These are phyloP conservation scores for Fusarium sp. DNA, from an alignment of 2,329 filamentous ascomycete genomes.

Conservation along the genomic window DNA sequence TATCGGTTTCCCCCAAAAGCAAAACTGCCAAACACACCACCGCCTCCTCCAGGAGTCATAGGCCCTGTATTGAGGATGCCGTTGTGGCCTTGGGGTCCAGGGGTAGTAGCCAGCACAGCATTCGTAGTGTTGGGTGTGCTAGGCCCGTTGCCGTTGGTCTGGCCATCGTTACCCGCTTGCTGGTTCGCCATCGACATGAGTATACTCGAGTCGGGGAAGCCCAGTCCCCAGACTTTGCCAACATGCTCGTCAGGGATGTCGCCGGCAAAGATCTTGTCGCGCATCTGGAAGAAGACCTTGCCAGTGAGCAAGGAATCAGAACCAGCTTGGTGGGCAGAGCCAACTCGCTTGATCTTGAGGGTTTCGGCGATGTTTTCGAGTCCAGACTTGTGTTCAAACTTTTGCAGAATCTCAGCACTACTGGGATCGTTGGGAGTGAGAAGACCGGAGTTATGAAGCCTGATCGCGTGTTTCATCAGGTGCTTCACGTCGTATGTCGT, in stretches of 20 bases:
- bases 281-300: slow-evolving; percentile 93
- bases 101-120: slow-evolving; percentile 61
- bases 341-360: slow-evolving; percentile 88
- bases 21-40: slow-evolving; percentile 81
- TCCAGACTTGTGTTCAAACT: slow-evolving; percentile 89
- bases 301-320: slow-evolving; percentile 94
- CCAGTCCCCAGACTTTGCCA: slow-evolving; percentile 93
- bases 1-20: slow-evolving; percentile 60
- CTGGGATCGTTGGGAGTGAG: slow-evolving; percentile 71
- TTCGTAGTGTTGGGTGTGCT: slow-evolving; percentile 76
- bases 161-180: slow-evolving; percentile 48
- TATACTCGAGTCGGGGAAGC: slow-evolving; percentile 71
- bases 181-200: slow-evolving; percentile 52
- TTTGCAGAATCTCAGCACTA: slow-evolving; percentile 79
- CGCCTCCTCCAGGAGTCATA: slow-evolving; percentile 81
- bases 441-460: slow-evolving; percentile 72
- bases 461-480: slow-evolving; percentile 89
- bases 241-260: slow-evolving; percentile 83
- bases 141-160: slow-evolving; percentile 57
- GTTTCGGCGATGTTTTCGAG: slow-evolving; percentile 94
- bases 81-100: slow-evolving; percentile 62
- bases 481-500: slow-evolving; percentile 97
- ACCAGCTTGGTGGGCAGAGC: slow-evolving; percentile 89
- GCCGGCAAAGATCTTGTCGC: slow-evolving; percentile 86
- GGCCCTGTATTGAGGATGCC: slow-evolving; percentile 70